These are phyloP conservation scores for Podochytrium sp. DNA, from an alignment of 192 early-diverging fungal species.

Conservation along the genomic window DNA sequence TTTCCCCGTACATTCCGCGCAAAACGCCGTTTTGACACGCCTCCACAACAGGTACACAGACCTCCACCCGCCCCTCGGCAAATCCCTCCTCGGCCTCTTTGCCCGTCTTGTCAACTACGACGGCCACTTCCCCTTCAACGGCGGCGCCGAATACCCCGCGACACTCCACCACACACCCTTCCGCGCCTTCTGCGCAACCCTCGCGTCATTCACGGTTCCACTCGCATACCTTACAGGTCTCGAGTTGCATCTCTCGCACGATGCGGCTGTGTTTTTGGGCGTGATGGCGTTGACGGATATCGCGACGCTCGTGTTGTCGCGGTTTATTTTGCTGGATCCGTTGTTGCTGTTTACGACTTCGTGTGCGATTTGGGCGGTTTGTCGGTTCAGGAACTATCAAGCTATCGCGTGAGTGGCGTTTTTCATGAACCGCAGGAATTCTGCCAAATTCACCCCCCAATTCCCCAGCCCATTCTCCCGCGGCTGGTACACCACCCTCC, in stretches of 20 bases:
- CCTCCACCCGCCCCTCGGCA: conserved; percentile 96
- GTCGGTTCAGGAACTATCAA: conserved; percentile 76
- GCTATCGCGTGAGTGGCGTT: conserved; percentile 21
- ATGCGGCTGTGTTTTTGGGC: conserved; percentile 74
- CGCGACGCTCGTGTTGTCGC: conserved; percentile 73
- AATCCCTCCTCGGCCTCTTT: conserved; percentile 89
- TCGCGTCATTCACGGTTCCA: conserved; percentile 86
- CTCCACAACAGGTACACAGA: conserved; percentile 73
- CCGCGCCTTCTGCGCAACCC: conserved; percentile 84
- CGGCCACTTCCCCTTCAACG: conserved; percentile 83
- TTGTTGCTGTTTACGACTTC: conserved; percentile 93
- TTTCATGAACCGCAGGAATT: too few species aligned
- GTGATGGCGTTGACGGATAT: conserved; percentile 78
- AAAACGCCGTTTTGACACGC: background rate
- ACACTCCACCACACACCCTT: conserved; percentile 83
- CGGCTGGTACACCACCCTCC: conserved; percentile 88
- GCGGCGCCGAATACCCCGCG: conserved; percentile 74
- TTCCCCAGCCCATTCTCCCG: conserved; percentile 71
- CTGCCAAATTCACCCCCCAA: conserved; percentile 28
- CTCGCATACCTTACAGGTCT: conserved; percentile 85
- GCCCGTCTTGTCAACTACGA: conserved; percentile 83
- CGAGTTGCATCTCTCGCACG: conserved; percentile 70
- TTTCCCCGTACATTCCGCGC: background rate
- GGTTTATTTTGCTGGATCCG: conserved; percentile 94
- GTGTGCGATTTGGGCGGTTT: conserved; percentile 66